phyloP scores from a whole-genome alignment of 2,329 filamentous ascomycete genomes.

The Fusarium multiceps region DNA sequence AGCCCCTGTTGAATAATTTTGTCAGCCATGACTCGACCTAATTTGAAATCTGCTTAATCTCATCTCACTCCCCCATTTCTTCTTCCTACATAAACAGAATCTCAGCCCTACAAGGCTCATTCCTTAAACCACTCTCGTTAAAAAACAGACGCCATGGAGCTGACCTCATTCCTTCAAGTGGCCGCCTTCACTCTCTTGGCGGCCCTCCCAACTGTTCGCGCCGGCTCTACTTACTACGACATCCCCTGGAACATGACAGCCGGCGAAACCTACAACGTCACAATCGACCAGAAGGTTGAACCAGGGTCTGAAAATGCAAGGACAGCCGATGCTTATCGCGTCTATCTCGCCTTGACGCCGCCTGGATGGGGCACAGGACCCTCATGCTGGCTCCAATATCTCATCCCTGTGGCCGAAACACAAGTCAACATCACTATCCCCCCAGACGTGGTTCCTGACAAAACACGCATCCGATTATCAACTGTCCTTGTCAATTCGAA shows the following conservation, averaged over 20 bases:
- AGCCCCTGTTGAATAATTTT: constrained; percentile 27
- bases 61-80: neutral
- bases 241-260: constrained; percentile 41
- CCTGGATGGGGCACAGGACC: constrained; percentile 40
- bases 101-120: neutral
- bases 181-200: constrained; percentile 32
- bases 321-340: constrained; percentile 34
- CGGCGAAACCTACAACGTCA: constrained; percentile 23
- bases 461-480: constrained; percentile 29
- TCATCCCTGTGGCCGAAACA: constrained; percentile 20
- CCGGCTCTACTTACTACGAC: constrained; percentile 17
- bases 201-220: constrained; percentile 7
- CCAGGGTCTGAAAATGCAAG: constrained; percentile 24
- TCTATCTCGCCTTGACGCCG: constrained; percentile 35
- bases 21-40: constrained; percentile 3
- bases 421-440: constrained; percentile 43
- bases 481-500: constrained; percentile 26
- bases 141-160: constrained; percentile 18
- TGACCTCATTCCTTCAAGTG: constrained; percentile 18
- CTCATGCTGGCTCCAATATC: constrained; percentile 37
- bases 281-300: constrained; percentile 25
- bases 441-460: constrained; percentile 37
- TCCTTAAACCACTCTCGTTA: neutral
- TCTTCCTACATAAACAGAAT: neutral
- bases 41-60: constrained; percentile 4